Conservation (phyloP, 345 rosid genomes). For the Lenwebbia sp. region DNA sequence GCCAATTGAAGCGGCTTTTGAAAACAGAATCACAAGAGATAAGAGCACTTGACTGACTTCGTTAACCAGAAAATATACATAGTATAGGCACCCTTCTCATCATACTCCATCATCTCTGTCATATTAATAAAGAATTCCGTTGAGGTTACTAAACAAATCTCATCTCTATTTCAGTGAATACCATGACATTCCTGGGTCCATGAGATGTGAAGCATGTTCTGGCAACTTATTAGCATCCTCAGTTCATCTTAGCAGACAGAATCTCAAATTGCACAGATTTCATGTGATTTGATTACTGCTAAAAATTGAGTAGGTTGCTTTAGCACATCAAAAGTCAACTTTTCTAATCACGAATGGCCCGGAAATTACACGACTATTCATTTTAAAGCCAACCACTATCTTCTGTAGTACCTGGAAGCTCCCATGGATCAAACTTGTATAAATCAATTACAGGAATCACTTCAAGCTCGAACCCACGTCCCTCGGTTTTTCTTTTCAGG, state of each 20-base stretch:
- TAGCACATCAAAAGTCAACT: background rate
- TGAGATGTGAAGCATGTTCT: background rate
- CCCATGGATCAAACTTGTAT: conserved; percentile 95
- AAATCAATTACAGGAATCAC: conserved; percentile 68
- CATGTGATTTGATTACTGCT: background rate
- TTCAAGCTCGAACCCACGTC: conserved; percentile 69
- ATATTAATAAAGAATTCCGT: background rate
- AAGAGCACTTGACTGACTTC: background rate
- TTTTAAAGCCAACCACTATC: background rate
- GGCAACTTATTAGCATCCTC: background rate
- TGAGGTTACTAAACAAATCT: background rate
- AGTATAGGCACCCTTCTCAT: background rate
- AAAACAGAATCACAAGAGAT: background rate
- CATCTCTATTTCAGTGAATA: background rate
- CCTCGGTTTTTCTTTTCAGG: conserved; percentile 55
- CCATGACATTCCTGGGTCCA: background rate
- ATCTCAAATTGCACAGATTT: background rate
- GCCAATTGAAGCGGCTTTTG: background rate
- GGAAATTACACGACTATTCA: background rate
- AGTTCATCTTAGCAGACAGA: background rate
- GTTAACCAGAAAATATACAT: background rate
- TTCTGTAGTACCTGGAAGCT: conserved; percentile 56
- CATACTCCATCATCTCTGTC: background rate
- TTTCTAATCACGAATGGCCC: background rate
- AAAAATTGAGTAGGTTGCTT: background rate